Conservation (phyloP, 2,329 filamentous ascomycete species). For the Ophiostoma sp. region DNA sequence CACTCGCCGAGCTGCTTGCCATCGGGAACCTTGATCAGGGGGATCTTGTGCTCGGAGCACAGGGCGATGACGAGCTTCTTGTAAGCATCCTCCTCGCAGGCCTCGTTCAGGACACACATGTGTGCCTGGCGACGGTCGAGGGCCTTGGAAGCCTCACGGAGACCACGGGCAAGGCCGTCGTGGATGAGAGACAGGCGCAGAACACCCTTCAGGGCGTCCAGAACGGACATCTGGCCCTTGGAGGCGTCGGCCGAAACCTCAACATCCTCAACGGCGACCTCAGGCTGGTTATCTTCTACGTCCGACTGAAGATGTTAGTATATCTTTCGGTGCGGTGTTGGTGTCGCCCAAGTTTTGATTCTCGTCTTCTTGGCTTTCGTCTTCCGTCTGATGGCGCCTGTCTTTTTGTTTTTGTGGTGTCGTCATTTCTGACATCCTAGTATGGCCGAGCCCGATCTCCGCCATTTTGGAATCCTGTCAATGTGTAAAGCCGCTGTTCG, state of each 20-base stretch:
- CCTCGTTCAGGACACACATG: conserved; percentile 99
- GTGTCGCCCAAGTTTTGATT: neutral
- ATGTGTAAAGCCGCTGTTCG: too few species aligned
- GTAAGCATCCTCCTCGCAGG: conserved; percentile 99
- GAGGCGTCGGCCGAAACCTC: conserved; percentile 89
- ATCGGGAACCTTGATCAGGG: conserved; percentile 98
- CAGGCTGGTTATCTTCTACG: conserved; percentile 97
- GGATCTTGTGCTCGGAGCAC: conserved; percentile 99
- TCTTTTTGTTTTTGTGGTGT: neutral
- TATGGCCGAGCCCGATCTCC: neutral
- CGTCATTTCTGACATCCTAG: neutral
- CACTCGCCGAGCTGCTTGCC: conserved; percentile 99
- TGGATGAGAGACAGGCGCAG: conserved; percentile 98
- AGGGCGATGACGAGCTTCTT: conserved; percentile 99
- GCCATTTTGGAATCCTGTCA: neutral
- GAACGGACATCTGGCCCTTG: conserved; percentile 93
- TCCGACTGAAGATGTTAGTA: conserved; percentile 66
- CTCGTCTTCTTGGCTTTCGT: neutral
- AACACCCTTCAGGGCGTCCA: conserved; percentile 97
- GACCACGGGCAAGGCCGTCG: conserved; percentile 96
- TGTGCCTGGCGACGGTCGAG: conserved; percentile 98
- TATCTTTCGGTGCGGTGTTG: neutral
- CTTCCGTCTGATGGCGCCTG: neutral
- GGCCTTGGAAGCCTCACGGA: conserved; percentile 97
- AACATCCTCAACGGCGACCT: conserved; percentile 73